These are phyloP conservation scores for Aethionema arabicum DNA, from an alignment of 345 rosid species.

Conservation along the genomic window DNA sequence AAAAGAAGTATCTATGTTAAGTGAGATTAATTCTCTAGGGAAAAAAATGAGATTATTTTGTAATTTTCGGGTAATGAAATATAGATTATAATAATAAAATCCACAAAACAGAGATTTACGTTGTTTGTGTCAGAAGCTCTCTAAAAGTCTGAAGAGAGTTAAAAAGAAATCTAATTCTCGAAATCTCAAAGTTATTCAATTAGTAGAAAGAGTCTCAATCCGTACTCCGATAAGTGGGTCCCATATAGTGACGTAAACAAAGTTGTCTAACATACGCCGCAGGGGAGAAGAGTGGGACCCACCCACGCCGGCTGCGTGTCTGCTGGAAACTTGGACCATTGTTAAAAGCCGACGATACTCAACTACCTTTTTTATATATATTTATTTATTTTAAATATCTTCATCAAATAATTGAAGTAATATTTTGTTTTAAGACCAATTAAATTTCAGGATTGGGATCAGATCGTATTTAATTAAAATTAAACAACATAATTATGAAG, in stretches of 20 bases:
- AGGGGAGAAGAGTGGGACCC: slow-evolving; percentile 18
- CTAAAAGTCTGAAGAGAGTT: too few relatives aligned
- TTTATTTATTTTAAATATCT: too few relatives aligned
- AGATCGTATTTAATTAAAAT: not conserved
- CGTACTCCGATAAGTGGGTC: slow-evolving; percentile 21
- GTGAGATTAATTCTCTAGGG: too few relatives aligned
- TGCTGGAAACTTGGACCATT: slow-evolving; percentile 32
- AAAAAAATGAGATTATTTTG: too few relatives aligned
- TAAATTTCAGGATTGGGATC: too few relatives aligned
- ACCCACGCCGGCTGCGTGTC: slow-evolving; percentile 50
- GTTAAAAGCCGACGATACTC: slow-evolving; percentile 28
- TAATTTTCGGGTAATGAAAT: not conserved
- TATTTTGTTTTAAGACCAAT: too few relatives aligned
- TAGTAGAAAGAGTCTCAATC: not conserved
- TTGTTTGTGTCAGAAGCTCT: too few relatives aligned
- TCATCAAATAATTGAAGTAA: too few relatives aligned
- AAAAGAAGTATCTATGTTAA: too few relatives aligned
- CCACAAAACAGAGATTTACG: too few relatives aligned
- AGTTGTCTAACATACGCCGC: slow-evolving; percentile 26
- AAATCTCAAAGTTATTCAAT: not conserved
- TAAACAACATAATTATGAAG: slow-evolving; percentile 1
- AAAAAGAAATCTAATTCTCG: too few relatives aligned
- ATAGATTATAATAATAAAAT: too few relatives aligned
- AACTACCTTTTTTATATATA: not conserved
- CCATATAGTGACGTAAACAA: slow-evolving; percentile 29